Conservation (phyloP, 805 yeast genomes). For the Sugiyamaella americana region DNA sequence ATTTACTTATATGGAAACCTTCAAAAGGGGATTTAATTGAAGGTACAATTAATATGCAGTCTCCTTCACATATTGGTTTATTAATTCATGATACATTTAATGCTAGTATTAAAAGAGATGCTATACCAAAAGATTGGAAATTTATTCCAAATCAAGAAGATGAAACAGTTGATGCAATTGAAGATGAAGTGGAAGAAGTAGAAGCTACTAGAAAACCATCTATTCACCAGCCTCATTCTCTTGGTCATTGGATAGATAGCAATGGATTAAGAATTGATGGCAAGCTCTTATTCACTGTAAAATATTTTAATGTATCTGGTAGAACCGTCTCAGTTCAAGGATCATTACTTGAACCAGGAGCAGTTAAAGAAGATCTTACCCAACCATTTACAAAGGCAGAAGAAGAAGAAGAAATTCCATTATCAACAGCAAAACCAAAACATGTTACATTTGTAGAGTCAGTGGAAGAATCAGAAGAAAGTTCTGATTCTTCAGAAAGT, state of each 20-base stretch:
- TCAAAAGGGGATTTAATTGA: constrained; percentile 78
- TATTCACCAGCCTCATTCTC: constrained; percentile 38
- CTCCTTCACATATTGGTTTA: constrained; percentile 91
- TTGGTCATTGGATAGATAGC: constrained; percentile 86
- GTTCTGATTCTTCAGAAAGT: not conserved
- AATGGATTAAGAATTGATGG: constrained; percentile 74
- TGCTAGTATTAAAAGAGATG: constrained; percentile 79
- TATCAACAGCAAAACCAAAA: constrained; percentile 6
- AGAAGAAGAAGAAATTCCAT: not conserved
- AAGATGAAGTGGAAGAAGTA: not conserved
- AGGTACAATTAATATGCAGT: constrained; percentile 85
- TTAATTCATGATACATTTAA: constrained; percentile 90
- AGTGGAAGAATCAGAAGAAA: not conserved
- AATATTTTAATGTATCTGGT: constrained; percentile 60
- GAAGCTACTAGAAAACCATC: constrained; percentile 17
- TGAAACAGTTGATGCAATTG: constrained; percentile 30
- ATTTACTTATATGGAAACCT: constrained; percentile 85
- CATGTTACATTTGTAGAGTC: constrained; percentile 17
- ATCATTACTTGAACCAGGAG: constrained; percentile 59
- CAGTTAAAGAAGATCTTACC: constrained; percentile 63
- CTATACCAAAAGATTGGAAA: constrained; percentile 81
- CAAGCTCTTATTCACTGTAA: constrained; percentile 68
- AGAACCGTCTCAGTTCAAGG: constrained; percentile 84
- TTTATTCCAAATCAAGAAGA: constrained; percentile 77
- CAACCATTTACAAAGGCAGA: not conserved